Evolutionary conservation across 148 eudicot species (phyloP).

Genomic region (Rhododendron ferrugineum): DNA sequence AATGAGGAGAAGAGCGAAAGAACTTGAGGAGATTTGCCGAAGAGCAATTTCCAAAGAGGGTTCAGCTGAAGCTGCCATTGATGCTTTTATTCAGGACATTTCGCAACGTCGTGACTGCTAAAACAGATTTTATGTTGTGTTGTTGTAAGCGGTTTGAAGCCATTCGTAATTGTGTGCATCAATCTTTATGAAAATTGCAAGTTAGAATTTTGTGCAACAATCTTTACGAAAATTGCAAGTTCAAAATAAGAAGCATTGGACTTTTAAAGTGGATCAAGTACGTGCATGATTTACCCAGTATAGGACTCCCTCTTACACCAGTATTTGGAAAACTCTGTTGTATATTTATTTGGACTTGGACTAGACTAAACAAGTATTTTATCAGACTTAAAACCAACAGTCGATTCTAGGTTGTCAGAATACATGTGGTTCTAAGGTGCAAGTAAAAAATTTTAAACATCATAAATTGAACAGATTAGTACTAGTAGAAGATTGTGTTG

Average conservation of each 20-base stretch:
- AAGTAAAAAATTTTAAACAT: too few relatives aligned
- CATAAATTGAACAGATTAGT: too few relatives aligned
- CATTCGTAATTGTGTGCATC: background rate
- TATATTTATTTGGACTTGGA: too few relatives aligned
- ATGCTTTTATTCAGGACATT: background rate
- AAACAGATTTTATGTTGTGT: background rate
- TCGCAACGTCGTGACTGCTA: background rate
- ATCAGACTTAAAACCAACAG: too few relatives aligned
- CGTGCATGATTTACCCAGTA: too few relatives aligned
- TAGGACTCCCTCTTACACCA: too few relatives aligned
- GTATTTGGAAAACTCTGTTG: too few relatives aligned
- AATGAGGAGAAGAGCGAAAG: constrained; percentile 1
- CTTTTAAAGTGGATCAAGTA: too few relatives aligned
- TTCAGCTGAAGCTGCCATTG: background rate
- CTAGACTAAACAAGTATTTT: too few relatives aligned
- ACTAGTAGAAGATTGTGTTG: too few relatives aligned
- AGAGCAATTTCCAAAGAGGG: background rate
- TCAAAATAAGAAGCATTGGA: background rate
- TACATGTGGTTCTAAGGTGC: too few relatives aligned
- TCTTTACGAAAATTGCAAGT: background rate
- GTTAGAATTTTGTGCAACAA: background rate
- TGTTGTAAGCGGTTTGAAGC: background rate
- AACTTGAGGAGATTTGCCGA: background rate
- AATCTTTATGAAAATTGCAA: background rate
- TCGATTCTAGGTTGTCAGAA: too few relatives aligned